Conservation (phyloP, 768 basidiomycete species). For the Psilocybe sp. region DNA sequence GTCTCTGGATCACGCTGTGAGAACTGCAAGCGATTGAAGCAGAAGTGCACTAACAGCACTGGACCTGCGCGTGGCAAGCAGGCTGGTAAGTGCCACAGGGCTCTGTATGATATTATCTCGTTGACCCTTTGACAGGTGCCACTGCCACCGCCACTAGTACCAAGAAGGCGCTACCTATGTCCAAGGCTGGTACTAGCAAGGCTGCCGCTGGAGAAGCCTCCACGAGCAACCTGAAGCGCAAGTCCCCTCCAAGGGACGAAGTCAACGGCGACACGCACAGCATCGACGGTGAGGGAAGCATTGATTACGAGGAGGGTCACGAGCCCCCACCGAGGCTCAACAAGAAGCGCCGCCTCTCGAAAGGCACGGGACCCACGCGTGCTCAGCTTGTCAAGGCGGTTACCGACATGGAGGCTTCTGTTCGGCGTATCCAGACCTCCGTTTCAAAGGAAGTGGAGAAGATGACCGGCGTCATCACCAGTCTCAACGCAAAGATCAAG, state of each 20-base stretch:
- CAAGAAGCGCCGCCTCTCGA: slow-evolving; percentile 32
- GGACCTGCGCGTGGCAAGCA: slow-evolving; percentile 40
- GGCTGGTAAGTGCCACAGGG: slow-evolving; percentile 26
- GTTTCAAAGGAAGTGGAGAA: slow-evolving; percentile 33
- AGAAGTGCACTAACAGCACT: slow-evolving; percentile 45
- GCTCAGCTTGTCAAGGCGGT: slow-evolving; percentile 30
- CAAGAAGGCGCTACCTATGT: slow-evolving; percentile 15
- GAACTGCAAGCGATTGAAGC: slow-evolving; percentile 43
- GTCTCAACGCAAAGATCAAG: slow-evolving; percentile 28
- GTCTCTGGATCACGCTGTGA: slow-evolving; percentile 42
- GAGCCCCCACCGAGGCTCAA: slow-evolving; percentile 24
- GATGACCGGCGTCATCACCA: slow-evolving; percentile 27
- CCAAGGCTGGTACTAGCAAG: slow-evolving; percentile 17
- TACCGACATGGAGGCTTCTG: slow-evolving; percentile 31
- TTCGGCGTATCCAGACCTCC: slow-evolving; percentile 30
- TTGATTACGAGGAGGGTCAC: slow-evolving; percentile 33
- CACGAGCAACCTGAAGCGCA: slow-evolving; percentile 23
- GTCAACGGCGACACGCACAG: slow-evolving; percentile 20
- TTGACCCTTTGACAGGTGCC: slow-evolving; percentile 7
- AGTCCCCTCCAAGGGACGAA: slow-evolving; percentile 23
- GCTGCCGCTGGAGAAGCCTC: slow-evolving; percentile 8
- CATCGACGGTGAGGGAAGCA: slow-evolving; percentile 28
- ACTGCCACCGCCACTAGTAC: slow-evolving; percentile 15
- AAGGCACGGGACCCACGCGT: slow-evolving; percentile 25
- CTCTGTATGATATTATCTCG: not conserved